A percentile compares a stretch with the other conserved stretches of the same genome.
phyloP scores from a whole-genome alignment of 1,139 yeast genomes.

The Lodderomyces beijingensis region DNA sequence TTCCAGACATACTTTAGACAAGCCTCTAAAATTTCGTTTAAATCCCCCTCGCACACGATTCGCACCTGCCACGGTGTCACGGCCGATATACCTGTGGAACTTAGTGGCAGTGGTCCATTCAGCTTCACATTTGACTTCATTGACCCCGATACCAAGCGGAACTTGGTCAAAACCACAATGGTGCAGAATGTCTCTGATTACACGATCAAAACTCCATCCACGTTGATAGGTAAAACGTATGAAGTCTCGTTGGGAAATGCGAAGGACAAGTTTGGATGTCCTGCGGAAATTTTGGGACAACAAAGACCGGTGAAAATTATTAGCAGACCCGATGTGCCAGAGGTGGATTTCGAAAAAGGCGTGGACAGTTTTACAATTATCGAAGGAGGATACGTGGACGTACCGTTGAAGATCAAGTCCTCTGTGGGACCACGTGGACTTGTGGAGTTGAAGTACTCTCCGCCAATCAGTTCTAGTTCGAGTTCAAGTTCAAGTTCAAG shows the following conservation, averaged over 20 bases:
- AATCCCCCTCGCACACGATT: constrained; percentile 13
- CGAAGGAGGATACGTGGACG: constrained; percentile 54
- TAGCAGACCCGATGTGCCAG: constrained; percentile 67
- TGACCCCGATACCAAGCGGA: constrained; percentile 32
- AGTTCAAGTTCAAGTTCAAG: too few relatives aligned
- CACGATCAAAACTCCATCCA: constrained; percentile 49
- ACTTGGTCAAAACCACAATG: constrained; percentile 41
- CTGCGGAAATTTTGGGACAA: constrained; percentile 45
- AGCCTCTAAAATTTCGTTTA: constrained; percentile 32
- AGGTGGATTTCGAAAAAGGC: constrained; percentile 18
- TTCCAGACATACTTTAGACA: constrained; percentile 52
- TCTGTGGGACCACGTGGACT: constrained; percentile 21
- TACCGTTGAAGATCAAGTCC: constrained; percentile 52
- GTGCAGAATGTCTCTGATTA: constrained; percentile 42
- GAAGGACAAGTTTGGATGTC: constrained; percentile 71
- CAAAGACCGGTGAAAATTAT: constrained; percentile 55
- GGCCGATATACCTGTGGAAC: constrained; percentile 45
- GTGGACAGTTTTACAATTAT: constrained; percentile 36
- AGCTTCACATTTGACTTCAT: constrained; percentile 50
- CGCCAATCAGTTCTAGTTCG: too few relatives aligned
- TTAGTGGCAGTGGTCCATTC: constrained; percentile 81
- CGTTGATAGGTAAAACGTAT: constrained; percentile 66
- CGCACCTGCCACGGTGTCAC: constrained; percentile 40
- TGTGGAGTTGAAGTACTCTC: constrained; percentile 22
- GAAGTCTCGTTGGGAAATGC: constrained; percentile 59